Percentiles rank a stretch among this genome's conserved stretches.
Conservation (phyloP, 768 basidiomycete species). For the Termitomyces titanicus region DNA sequence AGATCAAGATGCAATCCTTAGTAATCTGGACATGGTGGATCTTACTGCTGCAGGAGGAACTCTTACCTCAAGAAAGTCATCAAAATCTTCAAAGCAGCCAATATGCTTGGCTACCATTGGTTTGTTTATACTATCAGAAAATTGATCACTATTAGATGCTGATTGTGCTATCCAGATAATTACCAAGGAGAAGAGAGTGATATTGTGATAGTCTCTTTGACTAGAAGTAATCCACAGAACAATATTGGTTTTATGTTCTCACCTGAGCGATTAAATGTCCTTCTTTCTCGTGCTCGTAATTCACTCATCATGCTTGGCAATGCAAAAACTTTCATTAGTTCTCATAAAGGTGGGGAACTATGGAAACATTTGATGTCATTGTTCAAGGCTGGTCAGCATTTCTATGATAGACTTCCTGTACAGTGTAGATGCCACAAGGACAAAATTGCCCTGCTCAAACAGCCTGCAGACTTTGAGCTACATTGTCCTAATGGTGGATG, state of each 20-base stretch:
- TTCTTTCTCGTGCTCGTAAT: slow-evolving; percentile 65
- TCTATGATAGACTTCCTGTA: slow-evolving; percentile 59
- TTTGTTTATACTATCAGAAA: slow-evolving; percentile 19
- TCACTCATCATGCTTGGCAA: slow-evolving; percentile 66
- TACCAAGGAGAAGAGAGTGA: slow-evolving; percentile 75
- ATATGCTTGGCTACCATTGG: slow-evolving; percentile 66
- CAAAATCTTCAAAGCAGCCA: slow-evolving; percentile 38
- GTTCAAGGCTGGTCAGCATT: slow-evolving; percentile 36
- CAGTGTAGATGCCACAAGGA: slow-evolving; percentile 54
- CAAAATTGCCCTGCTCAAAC: slow-evolving; percentile 31
- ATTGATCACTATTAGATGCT: no score
- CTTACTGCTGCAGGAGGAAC: slow-evolving; percentile 54
- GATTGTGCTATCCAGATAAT: slow-evolving; percentile 43
- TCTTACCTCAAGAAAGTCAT: slow-evolving; percentile 22
- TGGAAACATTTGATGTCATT: slow-evolving; percentile 50
- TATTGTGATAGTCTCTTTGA: slow-evolving; percentile 58
- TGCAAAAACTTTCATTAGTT: slow-evolving; percentile 48
- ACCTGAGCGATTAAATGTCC: slow-evolving; percentile 65
- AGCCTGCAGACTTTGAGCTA: slow-evolving; percentile 45
- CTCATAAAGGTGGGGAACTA: slow-evolving; percentile 46
- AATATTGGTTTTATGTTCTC: slow-evolving; percentile 73
- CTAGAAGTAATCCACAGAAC: slow-evolving; percentile 48
- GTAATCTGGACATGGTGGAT: slow-evolving; percentile 59
- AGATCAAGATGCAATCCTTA: slow-evolving; percentile 57
- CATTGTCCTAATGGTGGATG: slow-evolving; percentile 65